Conservation (phyloP, 768 basidiomycete species). For the Boletus insuetus region DNA sequence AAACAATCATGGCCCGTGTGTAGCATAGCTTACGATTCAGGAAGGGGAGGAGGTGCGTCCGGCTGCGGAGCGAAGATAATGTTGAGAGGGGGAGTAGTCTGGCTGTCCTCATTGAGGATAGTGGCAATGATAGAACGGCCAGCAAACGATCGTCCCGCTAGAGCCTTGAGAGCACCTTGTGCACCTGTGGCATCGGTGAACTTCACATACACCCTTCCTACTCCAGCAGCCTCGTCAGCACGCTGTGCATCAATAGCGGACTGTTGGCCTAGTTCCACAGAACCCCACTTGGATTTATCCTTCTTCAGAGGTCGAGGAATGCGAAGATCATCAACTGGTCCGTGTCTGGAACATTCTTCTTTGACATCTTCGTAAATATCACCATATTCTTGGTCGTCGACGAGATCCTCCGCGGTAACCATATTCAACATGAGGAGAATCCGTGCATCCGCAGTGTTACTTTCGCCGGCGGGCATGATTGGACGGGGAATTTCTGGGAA, state of each 20-base stretch:
- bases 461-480: slow-evolving; percentile 83
- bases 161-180: slow-evolving; percentile 69
- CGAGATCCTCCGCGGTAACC: slow-evolving; percentile 91
- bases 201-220: slow-evolving; percentile 95
- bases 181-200: slow-evolving; percentile 65
- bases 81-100: slow-evolving; percentile 78
- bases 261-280: slow-evolving; percentile 58
- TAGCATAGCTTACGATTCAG: slow-evolving; percentile 30
- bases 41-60: slow-evolving; percentile 77
- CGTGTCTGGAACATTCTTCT: slow-evolving; percentile 83
- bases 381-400: slow-evolving; percentile 87
- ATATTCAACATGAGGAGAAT: slow-evolving; percentile 98
- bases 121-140: slow-evolving; percentile 88
- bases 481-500: slow-evolving; percentile 84
- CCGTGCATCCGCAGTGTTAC: slow-evolving; percentile 57
- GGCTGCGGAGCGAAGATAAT: slow-evolving; percentile 84
- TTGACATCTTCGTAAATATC: slow-evolving; percentile 95
- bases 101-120: slow-evolving; percentile 76
- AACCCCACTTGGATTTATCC: slow-evolving; percentile 75
- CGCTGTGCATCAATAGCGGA: slow-evolving; percentile 65
- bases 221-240: slow-evolving; percentile 85
- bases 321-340: slow-evolving; percentile 77
- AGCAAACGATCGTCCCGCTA: slow-evolving; percentile 88
- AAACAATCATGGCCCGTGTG: slow-evolving; percentile 1
- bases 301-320: slow-evolving; percentile 89